phyloP scores from a whole-genome alignment of 495 filamentous ascomycete species.

The Penicillium paxilli region DNA sequence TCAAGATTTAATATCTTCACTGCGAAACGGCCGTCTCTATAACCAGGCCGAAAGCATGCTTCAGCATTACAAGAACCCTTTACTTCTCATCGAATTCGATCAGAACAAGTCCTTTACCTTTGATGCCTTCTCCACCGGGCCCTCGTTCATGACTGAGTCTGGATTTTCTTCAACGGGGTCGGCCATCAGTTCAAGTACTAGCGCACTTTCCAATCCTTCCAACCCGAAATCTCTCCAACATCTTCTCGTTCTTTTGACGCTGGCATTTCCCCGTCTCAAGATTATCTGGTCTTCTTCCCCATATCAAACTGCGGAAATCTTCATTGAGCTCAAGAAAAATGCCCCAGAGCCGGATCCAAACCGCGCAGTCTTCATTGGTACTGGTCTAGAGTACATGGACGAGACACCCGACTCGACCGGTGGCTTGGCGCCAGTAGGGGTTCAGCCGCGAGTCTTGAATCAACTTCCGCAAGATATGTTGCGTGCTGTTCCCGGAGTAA shows the following conservation, averaged over 20 bases:
- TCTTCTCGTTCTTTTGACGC: constrained; percentile 87
- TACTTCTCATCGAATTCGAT: constrained; percentile 97
- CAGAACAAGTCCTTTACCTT: constrained; percentile 96
- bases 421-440: constrained; percentile 57
- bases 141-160: constrained; percentile 52
- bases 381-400: constrained; percentile 59
- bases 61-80: constrained; percentile 82
- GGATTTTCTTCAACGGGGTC: constrained; percentile 66
- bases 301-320: constrained; percentile 97
- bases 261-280: constrained; percentile 85
- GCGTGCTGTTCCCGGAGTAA: constrained; percentile 81
- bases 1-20: constrained; percentile 84
- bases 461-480: constrained; percentile 84
- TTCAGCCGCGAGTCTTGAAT: constrained; percentile 58
- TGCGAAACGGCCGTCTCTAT: constrained; percentile 88
- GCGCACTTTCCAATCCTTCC: constrained; percentile 41
- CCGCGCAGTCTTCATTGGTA: constrained; percentile 76
- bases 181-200: constrained; percentile 50
- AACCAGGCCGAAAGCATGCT: constrained; percentile 94
- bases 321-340: constrained; percentile 86
- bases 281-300: constrained; percentile 93
- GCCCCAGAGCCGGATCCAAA: constrained; percentile 89
- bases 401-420: constrained; percentile 58
- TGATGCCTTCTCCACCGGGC: constrained; percentile 72
- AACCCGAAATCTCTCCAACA: constrained; percentile 77